Evolutionary conservation across 176 grass and related monocot genomes (phyloP).

Genomic region (Lolium multiflorum): DNA sequence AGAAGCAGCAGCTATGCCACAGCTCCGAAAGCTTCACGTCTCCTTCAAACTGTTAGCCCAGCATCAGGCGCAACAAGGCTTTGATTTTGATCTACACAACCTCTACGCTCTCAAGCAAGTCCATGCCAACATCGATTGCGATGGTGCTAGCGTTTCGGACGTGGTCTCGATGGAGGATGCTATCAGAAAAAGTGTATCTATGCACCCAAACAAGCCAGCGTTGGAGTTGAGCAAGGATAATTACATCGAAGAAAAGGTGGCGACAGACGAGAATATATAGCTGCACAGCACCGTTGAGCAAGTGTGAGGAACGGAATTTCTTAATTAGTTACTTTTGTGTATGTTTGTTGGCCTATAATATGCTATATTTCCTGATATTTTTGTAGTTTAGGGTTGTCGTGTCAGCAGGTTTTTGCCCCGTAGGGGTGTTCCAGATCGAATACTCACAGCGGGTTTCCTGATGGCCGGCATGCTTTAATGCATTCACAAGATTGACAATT

Average conservation of each 20-base stretch:
- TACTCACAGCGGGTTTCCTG: no score
- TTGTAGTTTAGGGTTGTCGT: no score
- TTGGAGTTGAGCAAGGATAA: background rate
- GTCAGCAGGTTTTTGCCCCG: no score
- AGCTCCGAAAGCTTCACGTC: background rate
- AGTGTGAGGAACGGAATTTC: background rate
- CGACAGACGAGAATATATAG: background rate
- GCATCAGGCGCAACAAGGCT: background rate
- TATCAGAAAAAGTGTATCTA: background rate
- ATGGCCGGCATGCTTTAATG: no score
- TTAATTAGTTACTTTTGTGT: no score
- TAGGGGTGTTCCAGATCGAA: no score
- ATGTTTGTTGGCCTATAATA: no score
- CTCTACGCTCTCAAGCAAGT: background rate
- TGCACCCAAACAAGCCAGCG: background rate
- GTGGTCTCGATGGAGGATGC: background rate
- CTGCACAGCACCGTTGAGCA: background rate
- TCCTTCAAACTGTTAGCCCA: constrained; percentile 4
- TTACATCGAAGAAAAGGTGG: background rate
- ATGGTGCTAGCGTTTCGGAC: background rate
- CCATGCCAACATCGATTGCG: background rate
- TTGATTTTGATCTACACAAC: background rate
- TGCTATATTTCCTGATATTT: no score
- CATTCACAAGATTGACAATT: no score
- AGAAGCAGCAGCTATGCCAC: background rate